A percentile compares a stretch with the other conserved stretches of the same genome.
These are phyloP conservation scores for Hamamelis virginiana DNA, from an alignment of 164 flowering plant genomes.

Conservation along the genomic window DNA sequence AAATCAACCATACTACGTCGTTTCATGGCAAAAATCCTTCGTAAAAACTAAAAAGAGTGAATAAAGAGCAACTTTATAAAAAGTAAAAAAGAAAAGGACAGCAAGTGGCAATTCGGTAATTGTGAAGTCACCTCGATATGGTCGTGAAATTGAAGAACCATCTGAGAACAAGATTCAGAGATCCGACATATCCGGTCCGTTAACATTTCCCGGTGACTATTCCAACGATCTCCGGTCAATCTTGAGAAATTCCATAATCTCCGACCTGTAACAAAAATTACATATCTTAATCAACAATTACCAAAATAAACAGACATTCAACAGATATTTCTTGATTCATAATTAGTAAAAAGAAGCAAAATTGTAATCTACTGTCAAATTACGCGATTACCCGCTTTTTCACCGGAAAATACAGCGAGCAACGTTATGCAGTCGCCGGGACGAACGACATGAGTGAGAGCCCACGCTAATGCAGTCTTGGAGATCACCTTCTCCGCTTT, in stretches of 20 bases:
- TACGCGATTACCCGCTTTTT: conserved; percentile 35
- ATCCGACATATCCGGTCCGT: conserved; percentile 64
- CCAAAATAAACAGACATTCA: too few relatives aligned
- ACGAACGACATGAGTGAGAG: conserved; percentile 74
- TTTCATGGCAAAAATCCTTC: too few relatives aligned
- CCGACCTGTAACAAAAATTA: conserved; percentile 29
- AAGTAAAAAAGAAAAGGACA: neutral
- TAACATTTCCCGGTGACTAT: conserved; percentile 34
- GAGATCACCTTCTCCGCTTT: conserved; percentile 75
- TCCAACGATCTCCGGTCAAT: conserved; percentile 47
- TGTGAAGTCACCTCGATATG: conserved; percentile 51
- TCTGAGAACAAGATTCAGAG: conserved; percentile 82
- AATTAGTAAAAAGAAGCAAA: neutral
- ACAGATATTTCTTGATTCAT: too few relatives aligned
- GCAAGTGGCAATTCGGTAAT: conserved; percentile 11
- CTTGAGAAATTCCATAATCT: conserved; percentile 61
- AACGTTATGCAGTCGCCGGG: conserved; percentile 66
- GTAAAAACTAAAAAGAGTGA: too few relatives aligned
- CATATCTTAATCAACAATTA: neutral
- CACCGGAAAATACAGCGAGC: conserved; percentile 56
- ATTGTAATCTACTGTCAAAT: neutral
- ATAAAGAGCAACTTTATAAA: neutral
- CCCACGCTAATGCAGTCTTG: conserved; percentile 74
- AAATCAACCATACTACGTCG: too few relatives aligned
- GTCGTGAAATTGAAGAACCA: conserved; percentile 71